A percentile compares a stretch with the other conserved stretches of the same genome.
Conservation (phyloP, 1,139 yeast species). For the Hemisphaericaspora subhashii region DNA sequence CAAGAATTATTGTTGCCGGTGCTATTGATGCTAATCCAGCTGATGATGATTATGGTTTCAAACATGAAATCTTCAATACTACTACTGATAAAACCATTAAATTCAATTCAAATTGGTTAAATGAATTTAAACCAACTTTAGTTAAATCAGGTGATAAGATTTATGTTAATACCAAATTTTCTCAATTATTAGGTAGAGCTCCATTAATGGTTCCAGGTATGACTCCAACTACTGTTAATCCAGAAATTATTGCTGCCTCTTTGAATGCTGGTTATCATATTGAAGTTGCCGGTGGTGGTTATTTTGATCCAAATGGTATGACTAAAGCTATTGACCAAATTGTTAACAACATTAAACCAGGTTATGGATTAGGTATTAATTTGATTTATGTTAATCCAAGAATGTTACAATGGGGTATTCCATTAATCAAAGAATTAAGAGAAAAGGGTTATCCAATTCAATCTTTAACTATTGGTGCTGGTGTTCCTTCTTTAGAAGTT, state of each 20-base stretch:
- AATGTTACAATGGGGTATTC: slow-evolving; percentile 98
- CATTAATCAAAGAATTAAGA: slow-evolving; percentile 85
- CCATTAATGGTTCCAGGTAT: slow-evolving; percentile 98
- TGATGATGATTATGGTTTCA: slow-evolving; percentile 88
- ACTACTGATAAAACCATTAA: slow-evolving; percentile 58
- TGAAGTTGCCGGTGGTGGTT: slow-evolving; percentile 99
- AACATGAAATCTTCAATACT: slow-evolving; percentile 87
- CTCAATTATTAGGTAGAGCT: slow-evolving; percentile 89
- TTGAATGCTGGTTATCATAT: slow-evolving; percentile 96
- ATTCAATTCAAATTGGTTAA: slow-evolving; percentile 89
- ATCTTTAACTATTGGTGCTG: slow-evolving; percentile 97
- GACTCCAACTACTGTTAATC: slow-evolving; percentile 97
- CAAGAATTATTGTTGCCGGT: slow-evolving; percentile 91
- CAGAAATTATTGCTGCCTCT: slow-evolving; percentile 90
- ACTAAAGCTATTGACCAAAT: slow-evolving; percentile 75
- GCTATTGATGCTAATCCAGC: slow-evolving; percentile 63
- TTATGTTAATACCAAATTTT: slow-evolving; percentile 90
- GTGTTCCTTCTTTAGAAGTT: slow-evolving; percentile 97
- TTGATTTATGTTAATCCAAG: slow-evolving; percentile 95
- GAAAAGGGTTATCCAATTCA: slow-evolving; percentile 93
- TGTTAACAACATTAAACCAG: slow-evolving; percentile 66
- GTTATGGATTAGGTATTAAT: slow-evolving; percentile 87
- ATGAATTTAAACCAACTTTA: slow-evolving; percentile 83
- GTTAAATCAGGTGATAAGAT: slow-evolving; percentile 63
- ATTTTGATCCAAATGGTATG: slow-evolving; percentile 72